Conservation (phyloP, 2,329 filamentous ascomycete genomes). For the Alternaria longipes region DNA sequence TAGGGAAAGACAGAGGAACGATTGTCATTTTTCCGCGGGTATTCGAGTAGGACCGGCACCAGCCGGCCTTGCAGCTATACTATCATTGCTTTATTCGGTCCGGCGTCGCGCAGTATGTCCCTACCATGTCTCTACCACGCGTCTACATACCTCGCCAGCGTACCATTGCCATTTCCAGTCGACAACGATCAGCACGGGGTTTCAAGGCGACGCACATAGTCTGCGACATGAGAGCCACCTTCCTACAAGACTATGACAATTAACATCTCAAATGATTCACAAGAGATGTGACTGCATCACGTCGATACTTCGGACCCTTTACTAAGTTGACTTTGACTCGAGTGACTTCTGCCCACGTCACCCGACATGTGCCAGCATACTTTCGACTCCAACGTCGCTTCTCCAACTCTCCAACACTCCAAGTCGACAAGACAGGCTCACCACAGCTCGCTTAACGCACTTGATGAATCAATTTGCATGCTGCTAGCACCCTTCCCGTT, state of each 20-base stretch:
- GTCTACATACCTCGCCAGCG: constrained; percentile 5
- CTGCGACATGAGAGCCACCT: neutral
- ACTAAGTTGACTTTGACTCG: neutral
- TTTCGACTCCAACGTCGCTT: constrained; percentile 4
- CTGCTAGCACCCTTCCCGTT: constrained; percentile 10
- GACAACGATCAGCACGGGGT: constrained; percentile 14
- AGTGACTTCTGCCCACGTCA: neutral
- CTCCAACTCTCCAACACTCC: neutral
- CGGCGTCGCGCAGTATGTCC: constrained; percentile 2
- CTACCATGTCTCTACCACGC: constrained; percentile 10
- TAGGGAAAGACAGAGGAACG: constrained; percentile 4
- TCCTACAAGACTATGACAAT: constrained; percentile 1
- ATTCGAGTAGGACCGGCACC: constrained; percentile 9
- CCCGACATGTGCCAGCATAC: neutral
- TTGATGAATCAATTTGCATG: constrained; percentile 11
- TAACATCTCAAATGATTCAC: neutral
- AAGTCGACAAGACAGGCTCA: neutral
- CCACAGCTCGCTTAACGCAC: constrained; percentile 4
- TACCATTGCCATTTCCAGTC: constrained; percentile 8
- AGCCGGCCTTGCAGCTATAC: constrained; percentile 9
- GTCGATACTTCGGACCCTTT: neutral
- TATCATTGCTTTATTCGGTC: constrained; percentile 14
- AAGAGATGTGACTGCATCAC: neutral
- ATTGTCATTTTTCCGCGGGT: constrained; percentile 6
- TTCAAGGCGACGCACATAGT: constrained; percentile 5